These are phyloP conservation scores for Kregervanrija delftensis DNA, from an alignment of 805 yeast genomes.

Conservation along the genomic window DNA sequence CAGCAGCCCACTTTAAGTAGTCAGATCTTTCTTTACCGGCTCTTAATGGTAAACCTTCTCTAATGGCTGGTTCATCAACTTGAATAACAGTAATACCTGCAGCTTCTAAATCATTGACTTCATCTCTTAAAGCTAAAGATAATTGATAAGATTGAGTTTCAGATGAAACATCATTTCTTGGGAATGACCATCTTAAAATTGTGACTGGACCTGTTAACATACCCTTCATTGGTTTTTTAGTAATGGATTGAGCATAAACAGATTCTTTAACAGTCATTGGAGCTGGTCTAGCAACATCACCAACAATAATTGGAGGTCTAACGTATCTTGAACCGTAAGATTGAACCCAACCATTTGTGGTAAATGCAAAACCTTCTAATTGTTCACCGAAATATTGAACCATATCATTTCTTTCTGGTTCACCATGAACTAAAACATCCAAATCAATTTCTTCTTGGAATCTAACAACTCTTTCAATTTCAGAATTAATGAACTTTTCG, in stretches of 20 bases:
- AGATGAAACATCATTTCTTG: constrained; percentile 95
- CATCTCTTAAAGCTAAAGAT: constrained; percentile 96
- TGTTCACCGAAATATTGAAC: constrained; percentile 99
- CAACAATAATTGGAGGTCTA: constrained; percentile 98
- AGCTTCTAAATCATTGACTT: constrained; percentile 95
- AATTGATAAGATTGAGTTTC: constrained; percentile 93
- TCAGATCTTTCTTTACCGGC: constrained; percentile 94
- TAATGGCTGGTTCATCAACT: constrained; percentile 99
- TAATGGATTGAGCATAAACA: constrained; percentile 95
- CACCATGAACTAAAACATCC: constrained; percentile 99
- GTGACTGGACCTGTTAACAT: constrained; percentile 99
- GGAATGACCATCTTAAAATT: constrained; percentile 99
- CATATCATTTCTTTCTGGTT: constrained; percentile 99
- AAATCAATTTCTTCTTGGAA: constrained; percentile 99
- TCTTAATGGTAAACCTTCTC: constrained; percentile 99
- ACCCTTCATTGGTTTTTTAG: constrained; percentile 97
- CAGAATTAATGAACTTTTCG: constrained; percentile 93
- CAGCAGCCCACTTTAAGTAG: constrained; percentile 98
- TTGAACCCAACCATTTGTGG: constrained; percentile 99
- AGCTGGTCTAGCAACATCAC: constrained; percentile 97
- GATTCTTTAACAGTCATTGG: constrained; percentile 99
- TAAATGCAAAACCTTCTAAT: constrained; percentile 96
- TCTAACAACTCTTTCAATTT: constrained; percentile 90
- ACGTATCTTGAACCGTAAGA: constrained; percentile 99
- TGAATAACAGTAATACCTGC: constrained; percentile 98